These are phyloP conservation scores for Penicillium waksmanii DNA, from an alignment of 495 filamentous ascomycete species.

Conservation along the genomic window DNA sequence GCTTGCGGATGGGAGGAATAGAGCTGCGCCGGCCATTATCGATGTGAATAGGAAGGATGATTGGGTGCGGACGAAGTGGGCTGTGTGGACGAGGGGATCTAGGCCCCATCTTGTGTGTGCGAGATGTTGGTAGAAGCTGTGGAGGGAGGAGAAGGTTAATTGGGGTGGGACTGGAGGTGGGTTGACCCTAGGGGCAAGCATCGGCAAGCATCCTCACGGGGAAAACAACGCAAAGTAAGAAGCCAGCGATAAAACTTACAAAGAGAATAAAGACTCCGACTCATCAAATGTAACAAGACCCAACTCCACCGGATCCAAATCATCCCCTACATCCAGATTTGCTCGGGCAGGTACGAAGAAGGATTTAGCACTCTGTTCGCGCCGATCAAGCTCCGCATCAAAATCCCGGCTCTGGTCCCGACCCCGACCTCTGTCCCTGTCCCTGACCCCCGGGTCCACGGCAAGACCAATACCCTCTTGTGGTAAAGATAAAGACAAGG, in stretches of 20 bases:
- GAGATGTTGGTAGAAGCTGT: slow-evolving; percentile 69
- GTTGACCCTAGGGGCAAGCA: too few species aligned
- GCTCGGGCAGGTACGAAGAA: slow-evolving; percentile 68
- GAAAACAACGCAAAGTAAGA: not conserved
- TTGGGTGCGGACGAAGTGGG: slow-evolving; percentile 63
- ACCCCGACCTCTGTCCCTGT: too few species aligned
- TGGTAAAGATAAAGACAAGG: too few species aligned
- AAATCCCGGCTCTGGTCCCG: too few species aligned
- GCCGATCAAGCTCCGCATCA: too few species aligned
- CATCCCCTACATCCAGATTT: slow-evolving; percentile 60
- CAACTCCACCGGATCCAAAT: slow-evolving; percentile 68
- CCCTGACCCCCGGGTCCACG: too few species aligned
- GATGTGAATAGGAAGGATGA: slow-evolving; percentile 75
- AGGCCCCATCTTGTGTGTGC: slow-evolving; percentile 77
- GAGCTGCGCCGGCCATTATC: slow-evolving; percentile 63
- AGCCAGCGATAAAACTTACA: slow-evolving; percentile 45
- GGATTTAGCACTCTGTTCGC: slow-evolving; percentile 31
- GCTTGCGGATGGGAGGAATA: slow-evolving; percentile 64
- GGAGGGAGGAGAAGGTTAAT: too few species aligned
- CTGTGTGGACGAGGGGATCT: slow-evolving; percentile 65
- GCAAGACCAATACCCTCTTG: too few species aligned
- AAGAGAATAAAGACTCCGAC: slow-evolving; percentile 63
- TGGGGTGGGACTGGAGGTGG: too few species aligned
- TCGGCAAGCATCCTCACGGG: too few species aligned
- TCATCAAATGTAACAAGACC: slow-evolving; percentile 66